phyloP scores from a whole-genome alignment of 257 asterid species.

The Nicotiana tomentosiformis region DNA sequence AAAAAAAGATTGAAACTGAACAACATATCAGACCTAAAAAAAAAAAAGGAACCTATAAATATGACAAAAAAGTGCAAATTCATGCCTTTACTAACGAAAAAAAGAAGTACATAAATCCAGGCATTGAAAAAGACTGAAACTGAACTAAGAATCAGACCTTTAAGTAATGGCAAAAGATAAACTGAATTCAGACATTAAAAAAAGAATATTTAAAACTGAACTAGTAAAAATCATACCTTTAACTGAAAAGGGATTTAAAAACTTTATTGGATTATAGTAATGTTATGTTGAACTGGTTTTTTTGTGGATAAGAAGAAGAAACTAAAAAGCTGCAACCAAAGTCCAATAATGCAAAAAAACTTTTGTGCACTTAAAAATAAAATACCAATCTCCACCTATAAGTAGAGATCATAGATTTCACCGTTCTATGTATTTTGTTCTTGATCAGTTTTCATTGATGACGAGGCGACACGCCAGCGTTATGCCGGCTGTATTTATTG shows the following conservation, averaged over 20 bases:
- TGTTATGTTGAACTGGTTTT: background rate
- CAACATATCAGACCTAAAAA: background rate
- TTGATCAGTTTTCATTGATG: background rate
- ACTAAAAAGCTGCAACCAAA: background rate
- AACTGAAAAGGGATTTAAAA: no score
- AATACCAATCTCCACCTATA: background rate
- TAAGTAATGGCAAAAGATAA: background rate
- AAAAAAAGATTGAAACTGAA: no score
- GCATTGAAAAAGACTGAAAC: background rate
- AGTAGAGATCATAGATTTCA: background rate
- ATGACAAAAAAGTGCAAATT: background rate
- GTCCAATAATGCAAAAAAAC: background rate
- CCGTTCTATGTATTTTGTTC: no score
- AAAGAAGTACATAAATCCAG: background rate
- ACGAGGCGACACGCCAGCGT: constrained; percentile 18
- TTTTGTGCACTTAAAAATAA: background rate
- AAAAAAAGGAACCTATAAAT: no score
- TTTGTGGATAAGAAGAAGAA: background rate
- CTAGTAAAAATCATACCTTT: background rate
- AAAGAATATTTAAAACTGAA: background rate
- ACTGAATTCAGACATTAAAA: background rate
- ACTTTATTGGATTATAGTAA: no score
- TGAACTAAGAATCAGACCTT: background rate
- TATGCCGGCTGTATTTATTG: background rate
- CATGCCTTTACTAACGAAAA: background rate